Percentiles rank a stretch among this genome's conserved stretches.
Conservation (phyloP, 108 stramenopile genomes). For the Epithemia pelagica region DNA sequence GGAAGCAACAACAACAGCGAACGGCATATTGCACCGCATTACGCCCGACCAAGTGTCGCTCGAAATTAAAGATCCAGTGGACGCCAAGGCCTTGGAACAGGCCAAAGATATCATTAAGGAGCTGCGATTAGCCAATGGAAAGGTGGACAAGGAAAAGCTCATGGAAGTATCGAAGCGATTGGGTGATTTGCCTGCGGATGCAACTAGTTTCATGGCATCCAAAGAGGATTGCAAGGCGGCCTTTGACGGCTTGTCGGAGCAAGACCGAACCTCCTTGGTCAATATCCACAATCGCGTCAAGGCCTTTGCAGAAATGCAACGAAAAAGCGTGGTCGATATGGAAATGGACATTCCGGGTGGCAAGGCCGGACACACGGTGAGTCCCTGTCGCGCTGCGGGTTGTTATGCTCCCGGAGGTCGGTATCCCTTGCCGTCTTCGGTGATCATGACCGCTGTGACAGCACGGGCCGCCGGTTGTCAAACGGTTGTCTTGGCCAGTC, state of each 20-base stretch:
- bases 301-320: conserved; percentile 89
- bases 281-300: conserved; percentile 80
- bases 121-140: conserved; percentile 26
- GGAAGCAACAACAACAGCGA: neutral
- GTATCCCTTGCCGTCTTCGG: conserved; percentile 95
- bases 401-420: conserved; percentile 99
- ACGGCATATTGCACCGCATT: conserved; percentile 41
- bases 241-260: conserved; percentile 45
- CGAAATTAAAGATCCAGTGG: conserved; percentile 86
- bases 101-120: conserved; percentile 71
- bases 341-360: conserved; percentile 94
- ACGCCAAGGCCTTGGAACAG: conserved; percentile 71
- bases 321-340: conserved; percentile 70
- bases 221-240: conserved; percentile 53
- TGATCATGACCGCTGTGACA: conserved; percentile 97
- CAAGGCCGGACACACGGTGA: conserved; percentile 92
- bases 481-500: conserved; percentile 87
- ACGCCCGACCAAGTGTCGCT: conserved; percentile 56
- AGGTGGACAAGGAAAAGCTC: conserved; percentile 31
- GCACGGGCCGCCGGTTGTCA: conserved; percentile 93
- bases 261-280: conserved; percentile 56
- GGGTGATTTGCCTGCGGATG: conserved; percentile 51
- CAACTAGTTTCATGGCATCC: conserved; percentile 36
- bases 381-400: conserved; percentile 90
- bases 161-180: conserved; percentile 58